These are phyloP conservation scores for Priceomyces castillae DNA, from an alignment of 805 yeast genomes.

Conservation along the genomic window DNA sequence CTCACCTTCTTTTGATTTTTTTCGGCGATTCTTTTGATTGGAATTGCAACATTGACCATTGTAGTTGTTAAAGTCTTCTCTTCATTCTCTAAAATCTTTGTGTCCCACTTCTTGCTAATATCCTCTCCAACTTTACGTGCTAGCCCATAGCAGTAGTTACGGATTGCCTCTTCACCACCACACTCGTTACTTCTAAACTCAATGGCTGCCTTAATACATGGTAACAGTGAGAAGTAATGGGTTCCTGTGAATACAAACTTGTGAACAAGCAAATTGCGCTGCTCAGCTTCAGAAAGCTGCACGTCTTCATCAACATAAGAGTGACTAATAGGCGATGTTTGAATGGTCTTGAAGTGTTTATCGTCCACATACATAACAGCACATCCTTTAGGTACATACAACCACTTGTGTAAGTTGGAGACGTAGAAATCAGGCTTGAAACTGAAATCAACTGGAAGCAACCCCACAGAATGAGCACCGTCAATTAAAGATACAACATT, in stretches of 20 bases:
- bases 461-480: conserved; percentile 71
- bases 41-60: conserved; percentile 8
- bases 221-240: conserved; percentile 41
- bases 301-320: conserved; percentile 36
- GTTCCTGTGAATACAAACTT: conserved; percentile 55
- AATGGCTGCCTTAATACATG: conserved; percentile 47
- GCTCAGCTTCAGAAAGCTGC: conserved; percentile 17
- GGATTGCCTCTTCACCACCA: conserved; percentile 58
- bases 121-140: conserved; percentile 42
- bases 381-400: conserved; percentile 53
- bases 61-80: conserved; percentile 4
- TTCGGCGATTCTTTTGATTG: conserved; percentile 1
- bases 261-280: conserved; percentile 31
- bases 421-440: conserved; percentile 58
- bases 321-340: conserved; percentile 59
- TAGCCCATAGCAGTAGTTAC: conserved; percentile 44
- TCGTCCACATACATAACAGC: conserved; percentile 58
- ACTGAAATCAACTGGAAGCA: conserved; percentile 42
- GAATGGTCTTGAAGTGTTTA: conserved; percentile 47
- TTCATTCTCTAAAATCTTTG: conserved; percentile 3
- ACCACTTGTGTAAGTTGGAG: conserved; percentile 72
- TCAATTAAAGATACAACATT: conserved; percentile 57
- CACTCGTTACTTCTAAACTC: conserved; percentile 51
- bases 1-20: conserved; percentile 22
- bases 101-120: conserved; percentile 4